These are phyloP conservation scores for Sarocladiaceae sp. DNA, from an alignment of 2,329 filamentous ascomycete genomes.

Conservation along the genomic window DNA sequence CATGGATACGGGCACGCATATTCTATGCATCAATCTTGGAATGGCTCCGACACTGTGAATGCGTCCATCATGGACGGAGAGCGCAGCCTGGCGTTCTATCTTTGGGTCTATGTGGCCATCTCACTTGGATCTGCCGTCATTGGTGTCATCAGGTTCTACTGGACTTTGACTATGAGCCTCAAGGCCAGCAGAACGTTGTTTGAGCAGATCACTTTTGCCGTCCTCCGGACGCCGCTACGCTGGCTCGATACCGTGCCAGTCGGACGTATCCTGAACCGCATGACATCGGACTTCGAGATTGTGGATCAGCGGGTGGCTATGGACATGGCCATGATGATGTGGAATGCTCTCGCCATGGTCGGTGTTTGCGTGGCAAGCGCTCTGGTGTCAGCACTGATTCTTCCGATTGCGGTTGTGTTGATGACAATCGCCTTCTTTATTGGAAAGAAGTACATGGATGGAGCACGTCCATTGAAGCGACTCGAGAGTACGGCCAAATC, in stretches of 20 bases:
- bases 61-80: constrained; percentile 22
- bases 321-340: constrained; percentile 56
- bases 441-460: constrained; percentile 61
- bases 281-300: constrained; percentile 72
- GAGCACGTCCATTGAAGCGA: constrained; percentile 70
- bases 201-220: constrained; percentile 58
- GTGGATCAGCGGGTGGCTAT: constrained; percentile 65
- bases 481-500: constrained; percentile 74
- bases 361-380: constrained; percentile 64
- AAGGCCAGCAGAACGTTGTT: constrained; percentile 67
- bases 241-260: constrained; percentile 79
- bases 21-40: constrained; percentile 30
- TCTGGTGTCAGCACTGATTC: constrained; percentile 63
- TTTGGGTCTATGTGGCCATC: constrained; percentile 62
- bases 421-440: constrained; percentile 54
- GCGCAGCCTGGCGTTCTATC: constrained; percentile 55
- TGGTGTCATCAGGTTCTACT: constrained; percentile 59
- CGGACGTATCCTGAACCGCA: constrained; percentile 72
- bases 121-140: constrained; percentile 53
- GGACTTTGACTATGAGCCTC: constrained; percentile 61
- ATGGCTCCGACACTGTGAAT: constrained; percentile 20
- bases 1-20: constrained; percentile 40
- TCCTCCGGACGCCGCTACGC: constrained; percentile 69
- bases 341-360: constrained; percentile 56
- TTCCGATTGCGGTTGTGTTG: constrained; percentile 57